Base-by-base conservation (phyloP, 805 yeast genomes). In the Hanseniaspora opuntiae region DNA sequence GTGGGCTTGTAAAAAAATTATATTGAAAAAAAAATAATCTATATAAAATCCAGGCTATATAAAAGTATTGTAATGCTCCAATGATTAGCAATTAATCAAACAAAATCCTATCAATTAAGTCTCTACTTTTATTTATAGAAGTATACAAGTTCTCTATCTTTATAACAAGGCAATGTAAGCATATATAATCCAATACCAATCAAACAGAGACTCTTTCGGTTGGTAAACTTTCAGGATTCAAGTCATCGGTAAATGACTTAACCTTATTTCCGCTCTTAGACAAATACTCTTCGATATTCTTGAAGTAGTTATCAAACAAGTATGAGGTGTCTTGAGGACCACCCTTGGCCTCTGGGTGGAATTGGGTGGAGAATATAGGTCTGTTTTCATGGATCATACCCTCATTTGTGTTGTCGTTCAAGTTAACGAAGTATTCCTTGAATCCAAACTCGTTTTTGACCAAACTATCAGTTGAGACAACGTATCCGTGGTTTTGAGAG, bases 341-440 rank as follows among this genome's bases (percentile, higher is more conserved):
- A 62, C 98, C 97, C 72, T 88, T 90, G 55, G 98, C 97, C 71
- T 93, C 99, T 47, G 99, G 99, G 68, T 93, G 99, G 77, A 93
- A 93, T 70, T 93, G 98, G 2, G 96, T 87, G 38, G 96, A 86
- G 72, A 90, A 93, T 54, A 90, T 85, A 51, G 99, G 99, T 67
- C 79, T 83, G 39, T 78, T 65, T 55, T 73, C 76, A 69, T 93
- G 98, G 62, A 81, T 83, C 95, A 93, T 88, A 62, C 99, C 99
- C 72, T 93, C 99, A 69, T 93, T 93, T 53, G 95, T 85, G 67
- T 87, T 82, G 68, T 93, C 99, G 68, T 93, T 93, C 70, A 90
- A 76, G 72, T 93, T 93, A 61, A 89, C 77, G 66, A 93, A 93
- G 68, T 82, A 90, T 61, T 89, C 90, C 72, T 81, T 78, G 78